Evolutionary conservation across 495 filamentous ascomycete genomes (phyloP), one percentile per base, ranked within the genome.

Genomic region (Sordaria brevicollis): DNA sequence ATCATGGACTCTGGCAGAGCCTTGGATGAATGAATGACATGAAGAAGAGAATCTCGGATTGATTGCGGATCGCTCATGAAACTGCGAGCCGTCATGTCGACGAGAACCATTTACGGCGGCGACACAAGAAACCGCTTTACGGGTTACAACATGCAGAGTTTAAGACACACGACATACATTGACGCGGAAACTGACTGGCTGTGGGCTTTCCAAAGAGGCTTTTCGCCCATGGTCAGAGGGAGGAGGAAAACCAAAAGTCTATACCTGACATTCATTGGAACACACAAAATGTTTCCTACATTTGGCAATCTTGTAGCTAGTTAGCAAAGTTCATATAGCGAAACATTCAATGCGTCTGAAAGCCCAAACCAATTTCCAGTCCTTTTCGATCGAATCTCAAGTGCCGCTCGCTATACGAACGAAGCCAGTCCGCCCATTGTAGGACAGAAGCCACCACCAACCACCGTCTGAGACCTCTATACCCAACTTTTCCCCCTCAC

Each of bases 61-160:
- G 25, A 62, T 31, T 62, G 49, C 49, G 49, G 49, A 62, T 70
- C 25, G 65, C 69, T 62, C 68, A 33, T 66, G 57, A 70, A 33
- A 66, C 21, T 19, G 54, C 57, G 69, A 70, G 41, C 37, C 69
- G 38, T 31, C 49, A 70, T 37, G 49, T 62, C 25, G 49, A 57
- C 25, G 49, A 31, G 25, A 25, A 25, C 49, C 5, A 33, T 15
- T 62, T 62, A 13, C 21, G 49, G 49, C 49, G 25, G 49, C 49
- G 25, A 25, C 13, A 62, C 25, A 62, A 17, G 25, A 62, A n/a
- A 62, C 49, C 49, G 25, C 49, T 31, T 62, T 13, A 62, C 49
- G 25, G 25, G 49, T 62, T 62, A 62, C 49, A 31, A 62, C 49
- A 62, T 31, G 49, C 49, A 62, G 29, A 31, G 13, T 31, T 31